These are phyloP conservation scores for Globisporangium nodosum DNA, from an alignment of 352 stramenopile species.

Conservation along the genomic window DNA sequence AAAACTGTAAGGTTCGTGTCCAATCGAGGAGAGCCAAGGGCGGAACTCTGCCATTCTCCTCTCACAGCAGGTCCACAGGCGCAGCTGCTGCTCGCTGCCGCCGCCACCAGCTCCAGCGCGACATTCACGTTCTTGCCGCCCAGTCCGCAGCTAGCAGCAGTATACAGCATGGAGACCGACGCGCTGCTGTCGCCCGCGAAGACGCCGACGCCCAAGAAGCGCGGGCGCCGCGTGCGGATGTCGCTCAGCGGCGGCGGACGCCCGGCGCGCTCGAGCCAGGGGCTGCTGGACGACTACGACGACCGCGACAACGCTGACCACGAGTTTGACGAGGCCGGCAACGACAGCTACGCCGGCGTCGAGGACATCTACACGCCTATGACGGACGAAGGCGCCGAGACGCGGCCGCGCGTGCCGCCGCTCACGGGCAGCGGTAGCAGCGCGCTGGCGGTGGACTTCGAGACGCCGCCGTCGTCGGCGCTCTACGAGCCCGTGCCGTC, in stretches of 20 bases:
- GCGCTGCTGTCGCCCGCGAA: conserved; percentile 5
- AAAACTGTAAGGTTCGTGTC: too few species aligned
- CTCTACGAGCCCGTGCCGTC: conserved; percentile 5
- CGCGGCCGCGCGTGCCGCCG: not conserved
- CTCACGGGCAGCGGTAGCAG: conserved; percentile 4
- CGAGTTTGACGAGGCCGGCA: conserved; percentile 10
- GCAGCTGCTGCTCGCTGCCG: too few species aligned
- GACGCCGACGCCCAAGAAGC: conserved; percentile 12
- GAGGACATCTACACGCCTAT: conserved; percentile 4
- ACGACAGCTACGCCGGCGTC: conserved; percentile 10
- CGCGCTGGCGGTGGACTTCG: not conserved
- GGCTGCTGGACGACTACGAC: conserved; percentile 12
- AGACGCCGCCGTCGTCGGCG: not conserved
- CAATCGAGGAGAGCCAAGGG: too few species aligned
- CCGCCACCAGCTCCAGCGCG: too few species aligned
- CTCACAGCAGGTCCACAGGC: too few species aligned
- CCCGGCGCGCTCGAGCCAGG: conserved; percentile 10
- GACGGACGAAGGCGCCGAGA: not conserved
- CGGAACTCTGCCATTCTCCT: too few species aligned
- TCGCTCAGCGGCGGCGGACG: conserved; percentile 9
- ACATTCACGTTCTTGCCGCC: too few species aligned
- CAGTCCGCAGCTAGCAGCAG: too few species aligned
- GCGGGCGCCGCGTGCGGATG: conserved; percentile 9
- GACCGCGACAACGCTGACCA: conserved; percentile 6
- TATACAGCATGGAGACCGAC: conserved; percentile 10